Base-by-base conservation (phyloP, 2,329 filamentous ascomycete species). In the Phaeoacremonium minimum region DNA sequence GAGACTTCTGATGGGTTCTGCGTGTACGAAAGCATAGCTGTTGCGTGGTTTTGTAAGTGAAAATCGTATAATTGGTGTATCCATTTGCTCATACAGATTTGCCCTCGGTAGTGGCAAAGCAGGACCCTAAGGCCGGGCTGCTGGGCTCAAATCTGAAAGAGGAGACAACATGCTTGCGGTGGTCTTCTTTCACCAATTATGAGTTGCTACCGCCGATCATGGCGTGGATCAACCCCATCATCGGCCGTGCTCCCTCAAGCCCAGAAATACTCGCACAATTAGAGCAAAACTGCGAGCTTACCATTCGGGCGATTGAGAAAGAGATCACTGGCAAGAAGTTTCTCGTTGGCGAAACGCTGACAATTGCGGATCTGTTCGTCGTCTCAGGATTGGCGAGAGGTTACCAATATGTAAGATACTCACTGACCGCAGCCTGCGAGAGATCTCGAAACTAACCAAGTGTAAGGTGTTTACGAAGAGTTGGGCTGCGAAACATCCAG, bases 201-300 rank as follows among this genome's bases (percentile, higher is more conserved):
- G 45, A 47, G 26, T 41, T 47, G 26, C 35, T 47, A 5, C 45
- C 45, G 5, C 45, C 45, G 15, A 50, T 50, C 31, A 50, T 48
- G 46, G 39, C 36, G 7, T 48, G 45, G 45, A 47, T 47, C 28
- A 46, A 47, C 18, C 45, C 45, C 14, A 36, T 46, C 17, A 44
- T 44, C 18, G 43, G 45, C 20, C 42, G 44, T 14, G 38, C 43
- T 11, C 32, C 45, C 18, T 41, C 41, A 6, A 44, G 36, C 17
- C 43, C 43, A 26, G 45, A 47, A 18, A 41, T 42, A 19, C 33
- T 47, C n/a, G 44, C 37, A 12, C 38, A 38, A 11, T 34, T 42
- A 3, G 45, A 45, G 34, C 35, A 44, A 26, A 36, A 41, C 33
- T 40, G 36, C 26, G 45, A 47, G 30, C 40, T 40, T 8, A 46